Base-by-base conservation (phyloP, 805 yeast species). In the Cyberlindnera mrakii region DNA sequence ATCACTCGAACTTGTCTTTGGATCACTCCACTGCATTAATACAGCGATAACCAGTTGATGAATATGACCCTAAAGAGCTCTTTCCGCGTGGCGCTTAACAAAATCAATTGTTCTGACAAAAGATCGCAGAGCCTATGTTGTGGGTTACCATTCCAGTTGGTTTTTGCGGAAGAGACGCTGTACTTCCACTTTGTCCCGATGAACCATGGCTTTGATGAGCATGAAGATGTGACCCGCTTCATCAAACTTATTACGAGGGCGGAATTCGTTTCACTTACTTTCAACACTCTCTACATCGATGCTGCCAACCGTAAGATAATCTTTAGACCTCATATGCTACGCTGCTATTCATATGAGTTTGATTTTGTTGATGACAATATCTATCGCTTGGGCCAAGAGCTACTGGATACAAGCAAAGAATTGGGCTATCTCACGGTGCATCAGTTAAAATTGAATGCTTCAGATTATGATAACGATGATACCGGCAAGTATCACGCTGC, bases 371-470 rank as follows among this genome's bases (percentile, higher is more conserved):
- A 46, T 20, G 18, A 23, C 4, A 37, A 34, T 16, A n/a, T 51
- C 35, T 27, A 18, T 6, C 19, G 31, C 6, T 45, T 52, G 33
- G 33, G 38, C 17, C 39, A 31, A 5, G 55, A 48, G 40, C 40
- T 53, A 46, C 35, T 17, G 11, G 54, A 43, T 6, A 35, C 45
- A 3, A 35, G 41, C 19, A 31, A 11, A 14, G 32, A 38, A 4
- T 35, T 50, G 32, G 55, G 55, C 3, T 47, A 19, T 35, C 33
- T 51, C 55, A 65, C 45, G 47, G 52, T 37, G 63, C 62, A 46
- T 59, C 65, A 3, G 58, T 60, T 55, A 64, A 62, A 34, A 53
- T 54, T 40, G 53, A 54, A 45, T 57, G 57, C 17, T 58, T 58
- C 39, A 34, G 68, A 63, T 45, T 67, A 65, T 40, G 66, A 63